Evolutionary conservation across 306 rosid species (phyloP).

Genomic region (Acacia crassicarpa): DNA sequence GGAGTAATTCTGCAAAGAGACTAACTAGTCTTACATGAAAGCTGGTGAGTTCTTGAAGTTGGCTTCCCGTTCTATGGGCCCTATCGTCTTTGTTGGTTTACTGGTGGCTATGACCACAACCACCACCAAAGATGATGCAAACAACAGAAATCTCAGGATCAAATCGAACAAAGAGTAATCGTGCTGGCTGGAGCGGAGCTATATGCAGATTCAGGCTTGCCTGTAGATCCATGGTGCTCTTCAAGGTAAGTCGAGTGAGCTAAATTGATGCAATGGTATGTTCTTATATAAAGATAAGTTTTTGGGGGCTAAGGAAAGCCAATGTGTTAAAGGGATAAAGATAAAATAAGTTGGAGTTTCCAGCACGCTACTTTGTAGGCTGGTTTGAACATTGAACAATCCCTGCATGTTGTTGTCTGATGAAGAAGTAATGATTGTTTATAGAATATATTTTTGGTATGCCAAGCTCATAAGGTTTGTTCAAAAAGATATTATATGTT

Average conservation of each 20-base stretch:
- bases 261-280: conserved; percentile 12
- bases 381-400: neutral
- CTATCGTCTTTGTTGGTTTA: conserved; percentile 41
- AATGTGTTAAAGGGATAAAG: neutral
- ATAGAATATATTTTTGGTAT: neutral
- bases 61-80: conserved; percentile 27
- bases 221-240: conserved; percentile 52
- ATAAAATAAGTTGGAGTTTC: conserved; percentile 7
- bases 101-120: conserved; percentile 55
- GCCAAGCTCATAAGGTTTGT: conserved; percentile 6
- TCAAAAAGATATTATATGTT: conserved; percentile 16
- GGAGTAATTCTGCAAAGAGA: neutral
- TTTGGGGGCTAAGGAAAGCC: neutral
- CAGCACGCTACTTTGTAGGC: neutral
- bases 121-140: conserved; percentile 53
- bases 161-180: conserved; percentile 41
- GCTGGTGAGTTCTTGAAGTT: conserved; percentile 83
- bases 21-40: conserved; percentile 43
- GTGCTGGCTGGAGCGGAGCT: neutral
- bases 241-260: conserved; percentile 8
- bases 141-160: conserved; percentile 52
- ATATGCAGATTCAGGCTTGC: conserved; percentile 37
- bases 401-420: neutral
- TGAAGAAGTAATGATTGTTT: neutral
- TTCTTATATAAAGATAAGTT: conserved; percentile 9